Evolutionary conservation across 441 rosid species (phyloP).

Genomic region (Rhodomyrtus psidioides): DNA sequence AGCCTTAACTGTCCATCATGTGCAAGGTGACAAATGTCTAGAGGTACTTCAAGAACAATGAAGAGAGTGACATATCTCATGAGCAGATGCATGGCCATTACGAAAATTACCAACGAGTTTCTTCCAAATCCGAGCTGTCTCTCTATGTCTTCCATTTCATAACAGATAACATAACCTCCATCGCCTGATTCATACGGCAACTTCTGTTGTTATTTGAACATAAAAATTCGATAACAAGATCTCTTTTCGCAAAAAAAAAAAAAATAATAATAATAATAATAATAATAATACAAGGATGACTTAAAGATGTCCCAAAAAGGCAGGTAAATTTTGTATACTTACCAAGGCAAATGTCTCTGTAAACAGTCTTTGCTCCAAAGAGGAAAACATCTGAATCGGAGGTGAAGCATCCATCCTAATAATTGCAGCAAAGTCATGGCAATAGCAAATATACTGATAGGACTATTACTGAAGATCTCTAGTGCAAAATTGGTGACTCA

Average conservation of each 20-base stretch:
- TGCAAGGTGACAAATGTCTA: neutral
- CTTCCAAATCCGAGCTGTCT: slow-evolving; percentile 82
- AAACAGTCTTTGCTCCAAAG: slow-evolving; percentile 89
- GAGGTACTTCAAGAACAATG: neutral
- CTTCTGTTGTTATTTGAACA: neutral
- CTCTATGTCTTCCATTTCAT: slow-evolving; percentile 87
- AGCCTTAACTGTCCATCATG: neutral
- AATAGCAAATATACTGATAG: neutral
- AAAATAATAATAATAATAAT: too few species aligned
- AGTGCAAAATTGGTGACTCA: neutral
- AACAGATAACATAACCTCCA: slow-evolving; percentile 75
- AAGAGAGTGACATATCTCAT: neutral
- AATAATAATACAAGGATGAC: neutral
- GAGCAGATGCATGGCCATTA: neutral
- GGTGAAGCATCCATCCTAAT: slow-evolving; percentile 91
- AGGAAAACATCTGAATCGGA: slow-evolving; percentile 91
- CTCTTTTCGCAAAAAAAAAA: neutral
- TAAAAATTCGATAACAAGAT: neutral
- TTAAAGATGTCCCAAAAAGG: neutral
- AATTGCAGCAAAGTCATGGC: neutral
- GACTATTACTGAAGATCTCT: neutral
- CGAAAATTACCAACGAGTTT: slow-evolving; percentile 66
- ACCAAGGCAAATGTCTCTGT: slow-evolving; percentile 90
- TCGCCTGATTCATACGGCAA: slow-evolving; percentile 52
- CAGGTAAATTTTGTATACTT: slow-evolving; percentile 3